Percentiles rank a stretch among this genome's conserved stretches.
Conservation (phyloP, 805 yeast species). For the Candida suzukii region DNA sequence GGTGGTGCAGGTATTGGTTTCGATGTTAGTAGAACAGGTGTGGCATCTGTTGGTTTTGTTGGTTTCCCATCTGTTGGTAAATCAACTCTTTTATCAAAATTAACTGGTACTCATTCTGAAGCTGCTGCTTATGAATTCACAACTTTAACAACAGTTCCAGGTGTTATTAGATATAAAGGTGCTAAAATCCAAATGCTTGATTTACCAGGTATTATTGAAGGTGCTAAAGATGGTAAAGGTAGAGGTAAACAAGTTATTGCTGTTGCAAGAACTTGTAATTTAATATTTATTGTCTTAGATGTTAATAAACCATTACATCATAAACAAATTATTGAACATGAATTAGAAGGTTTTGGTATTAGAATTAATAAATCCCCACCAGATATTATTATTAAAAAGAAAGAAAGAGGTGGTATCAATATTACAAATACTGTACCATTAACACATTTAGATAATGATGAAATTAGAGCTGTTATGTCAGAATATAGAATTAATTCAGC, state of each 20-base stretch:
- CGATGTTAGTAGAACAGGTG: constrained; percentile 99
- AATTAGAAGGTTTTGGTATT: constrained; percentile 95
- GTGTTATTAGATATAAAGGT: constrained; percentile 91
- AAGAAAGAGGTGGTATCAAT: constrained; percentile 93
- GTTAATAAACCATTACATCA: constrained; percentile 95
- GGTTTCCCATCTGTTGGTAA: constrained; percentile 98
- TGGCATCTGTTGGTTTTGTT: constrained; percentile 93
- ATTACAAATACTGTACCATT: constrained; percentile 91
- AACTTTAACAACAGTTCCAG: constrained; percentile 95
- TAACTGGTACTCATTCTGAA: constrained; percentile 95
- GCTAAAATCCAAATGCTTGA: constrained; percentile 96
- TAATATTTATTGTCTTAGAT: constrained; percentile 88
- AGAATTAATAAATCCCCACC: constrained; percentile 90
- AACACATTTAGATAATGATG: constrained; percentile 87
- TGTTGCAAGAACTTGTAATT: constrained; percentile 95
- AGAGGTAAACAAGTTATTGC: constrained; percentile 97
- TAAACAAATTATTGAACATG: constrained; percentile 89
- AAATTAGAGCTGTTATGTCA: constrained; percentile 90
- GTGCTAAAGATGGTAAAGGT: constrained; percentile 89
- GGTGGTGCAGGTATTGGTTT: constrained; percentile 93
- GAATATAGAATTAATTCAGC: constrained; percentile 95
- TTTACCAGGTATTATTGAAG: constrained; percentile 86
- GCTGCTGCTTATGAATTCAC: constrained; percentile 99
- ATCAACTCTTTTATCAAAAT: constrained; percentile 74
- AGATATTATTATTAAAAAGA: constrained; percentile 82